A percentile compares a stretch with the other conserved stretches of the same genome.
phyloP scores from a whole-genome alignment of 805 yeast genomes.

The Pichia nakasei region DNA sequence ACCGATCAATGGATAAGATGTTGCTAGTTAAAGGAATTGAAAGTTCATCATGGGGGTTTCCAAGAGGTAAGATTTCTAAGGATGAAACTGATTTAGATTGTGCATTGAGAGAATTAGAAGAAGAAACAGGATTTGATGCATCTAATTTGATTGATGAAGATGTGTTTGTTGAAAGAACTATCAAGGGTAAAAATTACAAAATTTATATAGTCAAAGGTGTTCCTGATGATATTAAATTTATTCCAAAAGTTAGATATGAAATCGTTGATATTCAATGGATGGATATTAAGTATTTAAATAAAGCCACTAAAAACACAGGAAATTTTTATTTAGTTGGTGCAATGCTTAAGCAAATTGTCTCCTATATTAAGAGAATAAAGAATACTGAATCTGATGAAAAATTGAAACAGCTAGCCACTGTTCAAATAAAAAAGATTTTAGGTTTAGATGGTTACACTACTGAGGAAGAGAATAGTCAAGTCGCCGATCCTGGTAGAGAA shows the following conservation, averaged over 20 bases:
- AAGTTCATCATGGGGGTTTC: conserved; percentile 82
- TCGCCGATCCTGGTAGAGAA: conserved; percentile 68
- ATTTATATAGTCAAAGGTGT: conserved; percentile 71
- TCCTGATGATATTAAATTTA: conserved; percentile 66
- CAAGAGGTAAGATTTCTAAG: conserved; percentile 92
- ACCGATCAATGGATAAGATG: conserved; percentile 57
- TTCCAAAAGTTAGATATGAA: conserved; percentile 81
- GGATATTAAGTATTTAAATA: conserved; percentile 40
- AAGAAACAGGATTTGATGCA: conserved; percentile 90
- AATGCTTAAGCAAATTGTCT: conserved; percentile 40
- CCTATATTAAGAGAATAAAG: conserved; percentile 50
- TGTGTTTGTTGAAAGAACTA: conserved; percentile 72
- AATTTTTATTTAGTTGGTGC: conserved; percentile 39
- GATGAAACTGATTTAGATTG: conserved; percentile 84
- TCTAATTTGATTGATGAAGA: conserved; percentile 55
- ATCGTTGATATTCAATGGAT: conserved; percentile 78
- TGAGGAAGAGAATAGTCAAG: conserved; percentile 21
- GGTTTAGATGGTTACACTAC: conserved; percentile 38
- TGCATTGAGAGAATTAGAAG: conserved; percentile 85
- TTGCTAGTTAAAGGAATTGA: conserved; percentile 81
- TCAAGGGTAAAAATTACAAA: conserved; percentile 76
- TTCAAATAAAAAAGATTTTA: conserved; percentile 52
- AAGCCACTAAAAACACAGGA: conserved; percentile 24
- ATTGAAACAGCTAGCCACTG: conserved; percentile 54
- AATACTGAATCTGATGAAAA: conserved; percentile 44